phyloP scores from a whole-genome alignment of 192 early-diverging fungal genomes.

The Gamsiella multidivaricata region DNA sequence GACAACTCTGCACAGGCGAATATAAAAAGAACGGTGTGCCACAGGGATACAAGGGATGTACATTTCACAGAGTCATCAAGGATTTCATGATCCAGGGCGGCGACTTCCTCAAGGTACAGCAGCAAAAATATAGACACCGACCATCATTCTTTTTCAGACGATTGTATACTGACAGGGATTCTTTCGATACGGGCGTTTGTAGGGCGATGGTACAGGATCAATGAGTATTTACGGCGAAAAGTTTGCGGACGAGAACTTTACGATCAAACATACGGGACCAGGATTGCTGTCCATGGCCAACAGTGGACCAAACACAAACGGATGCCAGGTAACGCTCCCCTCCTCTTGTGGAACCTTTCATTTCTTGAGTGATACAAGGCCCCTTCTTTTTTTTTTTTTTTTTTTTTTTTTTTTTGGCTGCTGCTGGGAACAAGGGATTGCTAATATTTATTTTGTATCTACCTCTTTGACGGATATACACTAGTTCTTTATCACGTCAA shows the following conservation, averaged over 20 bases:
- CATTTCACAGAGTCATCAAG: conserved; percentile 91
- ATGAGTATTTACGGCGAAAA: conserved; percentile 87
- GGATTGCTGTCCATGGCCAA: conserved; percentile 90
- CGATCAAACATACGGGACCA: conserved; percentile 83
- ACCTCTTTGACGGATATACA: background rate
- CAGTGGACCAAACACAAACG: conserved; percentile 86
- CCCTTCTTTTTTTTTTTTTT: background rate
- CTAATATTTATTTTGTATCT: too few species aligned
- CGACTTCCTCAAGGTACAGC: conserved; percentile 84
- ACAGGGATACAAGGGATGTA: conserved; percentile 85
- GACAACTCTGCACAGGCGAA: conserved; percentile 94
- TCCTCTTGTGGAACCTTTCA: background rate
- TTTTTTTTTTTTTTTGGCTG: background rate
- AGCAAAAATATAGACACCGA: too few species aligned
- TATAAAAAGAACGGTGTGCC: conserved; percentile 83
- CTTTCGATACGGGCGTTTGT: too few species aligned
- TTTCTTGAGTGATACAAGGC: background rate
- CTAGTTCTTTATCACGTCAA: conserved; percentile 94
- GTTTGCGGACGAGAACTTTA: conserved; percentile 88
- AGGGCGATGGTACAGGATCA: conserved; percentile 88
- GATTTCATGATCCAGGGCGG: conserved; percentile 96
- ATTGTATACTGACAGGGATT: too few species aligned
- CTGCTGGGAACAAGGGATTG: too few species aligned
- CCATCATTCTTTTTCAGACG: background rate
- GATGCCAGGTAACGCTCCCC: conserved; percentile 72